Evolutionary conservation across 1,284 basidiomycete genomes (phyloP).

Genomic region (Leccinum angustisporum): DNA sequence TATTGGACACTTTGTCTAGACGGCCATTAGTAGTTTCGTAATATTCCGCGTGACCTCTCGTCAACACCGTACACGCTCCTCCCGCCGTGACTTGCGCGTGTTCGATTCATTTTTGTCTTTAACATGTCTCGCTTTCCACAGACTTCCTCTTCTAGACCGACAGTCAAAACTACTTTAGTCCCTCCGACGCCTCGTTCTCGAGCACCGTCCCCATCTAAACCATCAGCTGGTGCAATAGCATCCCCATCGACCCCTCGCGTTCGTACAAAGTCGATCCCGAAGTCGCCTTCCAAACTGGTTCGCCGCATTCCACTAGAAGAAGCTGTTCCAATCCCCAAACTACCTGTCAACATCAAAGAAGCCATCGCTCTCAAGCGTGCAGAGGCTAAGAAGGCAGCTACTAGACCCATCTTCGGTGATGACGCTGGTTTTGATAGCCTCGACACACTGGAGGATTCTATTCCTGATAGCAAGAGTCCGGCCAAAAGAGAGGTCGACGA

Average conservation of each 20-base stretch:
- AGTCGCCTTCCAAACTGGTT: constrained; percentile 37
- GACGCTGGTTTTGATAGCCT: constrained; percentile 22
- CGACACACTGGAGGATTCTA: constrained; percentile 45
- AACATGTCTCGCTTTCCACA: constrained; percentile 53
- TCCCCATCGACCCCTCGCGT: constrained; percentile 25
- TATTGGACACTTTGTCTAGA: neutral
- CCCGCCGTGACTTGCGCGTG: constrained; percentile 1
- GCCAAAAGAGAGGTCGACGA: constrained; percentile 44
- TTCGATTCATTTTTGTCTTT: neutral
- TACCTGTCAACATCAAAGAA: constrained; percentile 60
- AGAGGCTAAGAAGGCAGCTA: constrained; percentile 62
- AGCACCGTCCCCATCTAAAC: constrained; percentile 39
- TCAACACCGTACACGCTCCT: neutral
- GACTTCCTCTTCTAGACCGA: constrained; percentile 40
- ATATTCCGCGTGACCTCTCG: constrained; percentile 18
- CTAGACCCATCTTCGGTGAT: constrained; percentile 24
- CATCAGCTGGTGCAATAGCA: constrained; percentile 30
- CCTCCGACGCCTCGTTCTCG: constrained; percentile 32
- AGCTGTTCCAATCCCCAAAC: constrained; percentile 31
- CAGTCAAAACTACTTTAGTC: constrained; percentile 28
- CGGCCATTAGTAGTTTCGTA: constrained; percentile 16
- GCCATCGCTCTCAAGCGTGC: constrained; percentile 73
- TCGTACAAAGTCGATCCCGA: constrained; percentile 39
- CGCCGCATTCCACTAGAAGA: constrained; percentile 32
- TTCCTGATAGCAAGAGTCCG: constrained; percentile 34